Evolutionary conservation across 2,329 filamentous ascomycete species (phyloP).

Genomic region (Alternaria ventricosa): DNA sequence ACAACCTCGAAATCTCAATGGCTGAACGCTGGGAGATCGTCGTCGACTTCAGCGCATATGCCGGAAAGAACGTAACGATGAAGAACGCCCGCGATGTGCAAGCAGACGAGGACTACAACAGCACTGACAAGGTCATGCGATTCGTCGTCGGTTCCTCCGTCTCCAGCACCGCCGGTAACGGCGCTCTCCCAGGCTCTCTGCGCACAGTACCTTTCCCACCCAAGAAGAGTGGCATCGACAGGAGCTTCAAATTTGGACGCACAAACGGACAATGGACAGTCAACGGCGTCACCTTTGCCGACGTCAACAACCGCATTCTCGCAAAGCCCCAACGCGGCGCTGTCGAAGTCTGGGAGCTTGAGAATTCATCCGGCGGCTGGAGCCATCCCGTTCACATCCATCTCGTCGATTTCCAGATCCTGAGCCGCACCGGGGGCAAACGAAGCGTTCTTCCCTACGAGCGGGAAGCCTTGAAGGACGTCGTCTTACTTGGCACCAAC

Average conservation of each 20-base stretch:
- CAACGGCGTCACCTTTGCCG: conserved; percentile 46
- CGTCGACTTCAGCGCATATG: conserved; percentile 62
- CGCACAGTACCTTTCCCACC: conserved; percentile 44
- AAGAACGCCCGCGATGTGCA: conserved; percentile 56
- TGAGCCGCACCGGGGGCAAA: conserved; percentile 56
- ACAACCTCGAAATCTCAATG: conserved; percentile 58
- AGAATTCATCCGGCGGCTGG: conserved; percentile 60
- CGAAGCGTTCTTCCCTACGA: conserved; percentile 60
- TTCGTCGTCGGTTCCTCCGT: conserved; percentile 55
- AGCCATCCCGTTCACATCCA: conserved; percentile 65
- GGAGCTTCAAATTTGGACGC: conserved; percentile 42
- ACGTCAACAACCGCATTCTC: conserved; percentile 46
- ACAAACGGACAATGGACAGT: conserved; percentile 47
- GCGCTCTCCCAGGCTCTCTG: conserved; percentile 34
- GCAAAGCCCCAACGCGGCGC: conserved; percentile 44
- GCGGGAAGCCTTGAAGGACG: conserved; percentile 62
- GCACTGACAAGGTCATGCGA: conserved; percentile 52
- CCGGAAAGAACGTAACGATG: conserved; percentile 59
- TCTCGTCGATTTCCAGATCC: conserved; percentile 64
- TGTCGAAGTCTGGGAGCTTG: conserved; percentile 47
- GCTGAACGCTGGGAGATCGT: conserved; percentile 67
- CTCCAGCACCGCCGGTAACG: conserved; percentile 30
- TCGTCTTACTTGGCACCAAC: conserved; percentile 60
- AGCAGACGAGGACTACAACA: conserved; percentile 59
- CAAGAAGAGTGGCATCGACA: conserved; percentile 37